These are phyloP conservation scores for Salix viminalis DNA, from an alignment of 345 rosid genomes.

Conservation along the genomic window DNA sequence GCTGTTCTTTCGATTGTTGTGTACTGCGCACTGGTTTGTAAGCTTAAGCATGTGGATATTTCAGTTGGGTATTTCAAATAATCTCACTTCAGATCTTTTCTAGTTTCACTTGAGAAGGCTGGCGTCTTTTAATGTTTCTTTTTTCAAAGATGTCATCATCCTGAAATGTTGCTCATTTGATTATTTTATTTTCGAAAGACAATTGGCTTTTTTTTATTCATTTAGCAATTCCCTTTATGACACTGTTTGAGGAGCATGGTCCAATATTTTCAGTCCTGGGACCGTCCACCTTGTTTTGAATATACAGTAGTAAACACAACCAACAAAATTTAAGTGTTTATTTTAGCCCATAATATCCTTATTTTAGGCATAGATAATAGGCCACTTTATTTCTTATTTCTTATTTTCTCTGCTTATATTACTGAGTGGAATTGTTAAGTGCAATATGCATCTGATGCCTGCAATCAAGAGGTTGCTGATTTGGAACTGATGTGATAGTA, in stretches of 20 bases:
- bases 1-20: background rate
- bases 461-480: background rate
- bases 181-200: background rate
- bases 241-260: background rate
- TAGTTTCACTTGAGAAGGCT: background rate
- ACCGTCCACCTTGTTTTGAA: background rate
- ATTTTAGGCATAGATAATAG: background rate
- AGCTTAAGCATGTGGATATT: background rate
- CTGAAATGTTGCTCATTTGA: background rate
- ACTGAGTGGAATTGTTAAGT: background rate
- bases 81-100: background rate
- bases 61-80: background rate
- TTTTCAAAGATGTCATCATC: background rate
- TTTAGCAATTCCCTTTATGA: background rate
- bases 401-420: background rate
- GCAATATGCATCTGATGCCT: background rate
- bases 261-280: background rate
- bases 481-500: background rate
- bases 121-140: background rate
- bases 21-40: background rate
- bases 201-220: background rate
- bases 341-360: background rate
- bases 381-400: background rate
- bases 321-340: background rate
- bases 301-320: background rate